phyloP scores from a whole-genome alignment of 2,329 filamentous ascomycete genomes.

The Exophiala aquamarina region DNA sequence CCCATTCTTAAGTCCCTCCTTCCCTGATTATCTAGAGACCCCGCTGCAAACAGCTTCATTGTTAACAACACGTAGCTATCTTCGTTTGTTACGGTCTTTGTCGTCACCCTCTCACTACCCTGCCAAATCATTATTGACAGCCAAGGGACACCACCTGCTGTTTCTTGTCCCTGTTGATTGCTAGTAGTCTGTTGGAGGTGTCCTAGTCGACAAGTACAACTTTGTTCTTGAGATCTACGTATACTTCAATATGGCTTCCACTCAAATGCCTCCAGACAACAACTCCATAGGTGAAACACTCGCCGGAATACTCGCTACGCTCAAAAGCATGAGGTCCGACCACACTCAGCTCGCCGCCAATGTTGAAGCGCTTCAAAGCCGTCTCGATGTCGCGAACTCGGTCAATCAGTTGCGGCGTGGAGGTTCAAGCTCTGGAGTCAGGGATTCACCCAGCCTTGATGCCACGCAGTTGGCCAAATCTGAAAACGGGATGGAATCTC shows the following conservation, averaged over 20 bases:
- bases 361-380: constrained; percentile 61
- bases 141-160: too few relatives aligned
- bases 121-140: too few relatives aligned
- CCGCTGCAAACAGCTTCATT: too few relatives aligned
- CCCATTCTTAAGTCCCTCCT: too few relatives aligned
- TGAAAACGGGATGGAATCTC: constrained; percentile 17
- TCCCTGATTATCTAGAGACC: too few relatives aligned
- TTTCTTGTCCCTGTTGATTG: too few relatives aligned
- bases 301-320: constrained; percentile 53
- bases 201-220: too few relatives aligned
- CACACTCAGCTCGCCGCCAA: constrained; percentile 56
- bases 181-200: too few relatives aligned
- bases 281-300: constrained; percentile 19
- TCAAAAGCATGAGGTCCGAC: constrained; percentile 58
- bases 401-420: constrained; percentile 48
- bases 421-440: constrained; percentile 1
- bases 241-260: constrained; percentile 11
- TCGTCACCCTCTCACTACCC: too few relatives aligned
- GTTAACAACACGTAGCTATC: too few relatives aligned
- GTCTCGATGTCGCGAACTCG: constrained; percentile 60
- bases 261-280: constrained; percentile 12
- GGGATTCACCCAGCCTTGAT: constrained; percentile 26
- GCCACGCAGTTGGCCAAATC: constrained; percentile 22
- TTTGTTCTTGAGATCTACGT: too few relatives aligned
- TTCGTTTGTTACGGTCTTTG: too few relatives aligned